Evolutionary conservation across 768 basidiomycete species (phyloP).

Genomic region (Phallus indusiatus): DNA sequence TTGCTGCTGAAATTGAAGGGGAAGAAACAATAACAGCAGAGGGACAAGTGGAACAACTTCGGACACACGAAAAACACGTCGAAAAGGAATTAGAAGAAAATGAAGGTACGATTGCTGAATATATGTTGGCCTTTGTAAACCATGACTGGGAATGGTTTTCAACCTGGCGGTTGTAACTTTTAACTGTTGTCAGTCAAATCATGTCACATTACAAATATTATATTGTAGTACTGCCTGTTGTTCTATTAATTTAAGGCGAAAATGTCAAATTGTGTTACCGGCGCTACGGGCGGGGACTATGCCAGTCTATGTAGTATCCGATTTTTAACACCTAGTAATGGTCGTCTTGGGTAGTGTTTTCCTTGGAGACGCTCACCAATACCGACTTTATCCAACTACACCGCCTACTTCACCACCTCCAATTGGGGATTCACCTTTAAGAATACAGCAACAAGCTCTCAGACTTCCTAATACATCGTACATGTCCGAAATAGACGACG

Average conservation of each 20-base stretch:
- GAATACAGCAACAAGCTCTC: conserved; percentile 13
- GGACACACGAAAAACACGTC: conserved; percentile 24
- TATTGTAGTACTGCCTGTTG: neutral
- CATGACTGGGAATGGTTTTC: conserved; percentile 60
- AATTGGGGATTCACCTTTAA: conserved; percentile 1
- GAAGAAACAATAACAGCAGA: conserved; percentile 12
- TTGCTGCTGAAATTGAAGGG: conserved; percentile 41
- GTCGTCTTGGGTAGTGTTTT: conserved; percentile 68
- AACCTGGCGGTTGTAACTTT: conserved; percentile 54
- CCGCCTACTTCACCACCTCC: conserved; percentile 35
- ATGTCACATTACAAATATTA: neutral
- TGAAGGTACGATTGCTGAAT: conserved; percentile 72
- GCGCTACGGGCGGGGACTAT: neutral
- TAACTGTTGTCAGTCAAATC: neutral
- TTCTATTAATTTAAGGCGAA: neutral
- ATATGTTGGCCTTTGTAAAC: conserved; percentile 66
- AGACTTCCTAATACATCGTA: neutral
- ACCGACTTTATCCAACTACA: conserved; percentile 48
- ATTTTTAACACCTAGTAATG: conserved; percentile 24
- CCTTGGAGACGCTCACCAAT: conserved; percentile 65
- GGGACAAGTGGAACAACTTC: conserved; percentile 4
- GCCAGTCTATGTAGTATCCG: neutral
- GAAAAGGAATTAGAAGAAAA: conserved; percentile 37
- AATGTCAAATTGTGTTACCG: neutral
- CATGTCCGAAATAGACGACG: conserved; percentile 17